Percentiles rank a stretch among this genome's conserved stretches.
These are phyloP conservation scores for Daldinia grandis DNA, from an alignment of 495 filamentous ascomycete species.

Conservation along the genomic window DNA sequence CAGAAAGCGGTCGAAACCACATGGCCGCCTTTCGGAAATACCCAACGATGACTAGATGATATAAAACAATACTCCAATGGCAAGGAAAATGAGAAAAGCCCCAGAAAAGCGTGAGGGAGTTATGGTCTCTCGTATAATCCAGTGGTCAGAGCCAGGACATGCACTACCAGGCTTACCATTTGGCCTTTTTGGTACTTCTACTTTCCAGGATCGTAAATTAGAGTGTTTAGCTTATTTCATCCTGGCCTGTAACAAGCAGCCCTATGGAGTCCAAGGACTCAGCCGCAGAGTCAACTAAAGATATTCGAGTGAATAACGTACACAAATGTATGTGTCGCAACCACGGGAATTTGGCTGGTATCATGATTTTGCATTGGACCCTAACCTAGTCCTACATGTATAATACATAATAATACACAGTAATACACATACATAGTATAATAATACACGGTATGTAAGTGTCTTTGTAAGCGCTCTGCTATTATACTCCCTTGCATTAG, in stretches of 20 bases:
- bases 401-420: neutral
- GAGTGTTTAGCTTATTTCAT: neutral
- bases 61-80: neutral
- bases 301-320: neutral
- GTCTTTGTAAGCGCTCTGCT: neutral
- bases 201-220: neutral
- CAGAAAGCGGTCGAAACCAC: slow-evolving; percentile 23
- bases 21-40: slow-evolving; percentile 12
- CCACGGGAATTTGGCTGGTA: neutral
- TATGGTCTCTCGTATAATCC: neutral
- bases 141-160: neutral
- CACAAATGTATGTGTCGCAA: neutral
- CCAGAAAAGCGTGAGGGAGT: neutral
- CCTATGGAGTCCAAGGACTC: neutral
- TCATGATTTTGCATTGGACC: neutral
- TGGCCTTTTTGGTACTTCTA: neutral
- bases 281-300: neutral
- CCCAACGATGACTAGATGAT: neutral
- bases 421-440: too few species aligned
- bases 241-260: neutral
- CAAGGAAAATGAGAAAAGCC: neutral
- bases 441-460: neutral
- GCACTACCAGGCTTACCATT: neutral
- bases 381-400: neutral
- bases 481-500: neutral